These are phyloP conservation scores for Clonostachys solani DNA, from an alignment of 2,329 filamentous ascomycete genomes.

Conservation along the genomic window DNA sequence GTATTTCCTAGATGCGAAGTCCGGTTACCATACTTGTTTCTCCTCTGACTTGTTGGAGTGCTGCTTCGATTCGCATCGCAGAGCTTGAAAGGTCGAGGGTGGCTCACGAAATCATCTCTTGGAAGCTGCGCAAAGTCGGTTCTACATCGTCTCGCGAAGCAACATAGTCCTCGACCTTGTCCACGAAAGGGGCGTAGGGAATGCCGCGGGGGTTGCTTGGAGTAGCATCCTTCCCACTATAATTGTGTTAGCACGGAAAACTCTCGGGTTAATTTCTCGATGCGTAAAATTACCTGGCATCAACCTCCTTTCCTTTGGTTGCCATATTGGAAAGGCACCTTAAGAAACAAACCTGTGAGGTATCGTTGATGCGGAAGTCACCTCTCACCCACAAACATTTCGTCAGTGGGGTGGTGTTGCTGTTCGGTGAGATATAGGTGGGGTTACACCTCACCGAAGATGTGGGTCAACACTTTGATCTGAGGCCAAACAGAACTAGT, in stretches of 20 bases:
- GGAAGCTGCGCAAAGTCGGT: constrained; percentile 74
- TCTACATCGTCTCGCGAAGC: constrained; percentile 75
- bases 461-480: too few relatives aligned
- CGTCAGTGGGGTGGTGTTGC: constrained; percentile 14
- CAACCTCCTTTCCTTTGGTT: constrained; percentile 30
- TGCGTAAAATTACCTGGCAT: constrained; percentile 20
- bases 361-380: too few relatives aligned
- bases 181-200: constrained; percentile 78
- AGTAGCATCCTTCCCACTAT: constrained; percentile 38
- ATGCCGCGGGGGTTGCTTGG: constrained; percentile 79
- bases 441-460: too few relatives aligned
- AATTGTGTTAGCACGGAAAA: background rate
- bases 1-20: constrained; percentile 68
- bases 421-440: too few relatives aligned
- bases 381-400: constrained; percentile 11
- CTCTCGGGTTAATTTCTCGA: background rate
- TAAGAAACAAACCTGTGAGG: too few relatives aligned
- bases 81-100: background rate
- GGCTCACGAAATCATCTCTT: constrained; percentile 86
- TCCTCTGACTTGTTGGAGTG: too few relatives aligned
- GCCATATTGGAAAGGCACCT: constrained; percentile 25
- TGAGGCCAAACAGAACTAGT: too few relatives aligned
- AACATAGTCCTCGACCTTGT: constrained; percentile 86
- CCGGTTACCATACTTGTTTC: too few relatives aligned
- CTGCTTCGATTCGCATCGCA: background rate